Evolutionary conservation across 768 basidiomycete genomes (phyloP), one percentile per base, ranked within the genome.

Genomic region (Chlorophyllum brunneum): DNA sequence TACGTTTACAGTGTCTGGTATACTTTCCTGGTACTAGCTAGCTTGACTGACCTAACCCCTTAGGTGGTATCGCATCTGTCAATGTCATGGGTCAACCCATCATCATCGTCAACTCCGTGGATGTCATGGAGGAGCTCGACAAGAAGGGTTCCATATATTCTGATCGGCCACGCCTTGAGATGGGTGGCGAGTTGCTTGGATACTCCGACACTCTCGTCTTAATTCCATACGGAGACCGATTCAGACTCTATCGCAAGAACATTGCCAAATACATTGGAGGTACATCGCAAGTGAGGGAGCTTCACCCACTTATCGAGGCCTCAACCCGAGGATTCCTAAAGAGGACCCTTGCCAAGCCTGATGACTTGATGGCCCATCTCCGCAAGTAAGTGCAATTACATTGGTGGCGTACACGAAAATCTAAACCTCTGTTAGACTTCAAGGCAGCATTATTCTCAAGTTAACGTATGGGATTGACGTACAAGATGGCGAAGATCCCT

Each of bases 401-500:
- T 18, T 18, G 4, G 15, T 3, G 34, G 42, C 30, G 20, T 43
- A 7, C 22, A 11, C 29, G 31, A 11, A 43, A 9, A 16, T 46
- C 58, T 26, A 58, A 22, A 34, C 34, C 40, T 18, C 49, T 11
- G 10, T 20, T 37, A 79, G 78, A 39, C 66, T 79, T 30, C 74
- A 80, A 11, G 80, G 81, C 3, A 70, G 73, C 8, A 74, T 82
- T 33, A 81, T 83, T 20, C 58, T 83, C 44, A 70, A 73, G 22
- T 67, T 82, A 8, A 75, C 80, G 1, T 80, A 83, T 54, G 81
- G 81, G 16, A 79, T 81, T 42, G 70, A 79, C 48, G 79, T 82
- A 4, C 69, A 73, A 55, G 80, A 82, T 16, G 69, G 70, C 8
- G 61, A 71, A 15, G 80, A 83, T 48, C 77, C 79, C 0, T 79